Evolutionary conservation across 2,329 filamentous ascomycete genomes (phyloP).

Genomic region (Talaromyces marneffei): DNA sequence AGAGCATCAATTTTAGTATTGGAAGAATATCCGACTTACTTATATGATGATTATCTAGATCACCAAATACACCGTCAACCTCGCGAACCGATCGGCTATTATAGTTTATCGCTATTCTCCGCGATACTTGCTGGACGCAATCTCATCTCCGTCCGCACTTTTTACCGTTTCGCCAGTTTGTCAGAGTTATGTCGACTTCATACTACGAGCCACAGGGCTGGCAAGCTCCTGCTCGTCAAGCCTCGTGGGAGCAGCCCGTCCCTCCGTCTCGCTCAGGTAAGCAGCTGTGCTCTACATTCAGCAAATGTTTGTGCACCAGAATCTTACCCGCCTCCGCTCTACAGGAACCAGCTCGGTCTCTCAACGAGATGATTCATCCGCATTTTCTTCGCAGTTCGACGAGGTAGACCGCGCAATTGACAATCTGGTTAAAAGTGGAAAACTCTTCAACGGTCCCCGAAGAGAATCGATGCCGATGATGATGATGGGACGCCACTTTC

Average conservation of each 20-base stretch:
- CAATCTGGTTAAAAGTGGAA: conserved; percentile 93
- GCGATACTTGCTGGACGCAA: conserved; percentile 15
- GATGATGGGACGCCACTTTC: conserved; percentile 54
- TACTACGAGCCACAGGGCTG: conserved; percentile 65
- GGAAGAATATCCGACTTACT: neutral
- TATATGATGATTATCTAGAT: neutral
- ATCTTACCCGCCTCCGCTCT: conserved; percentile 7
- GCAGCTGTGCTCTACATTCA: conserved; percentile 17
- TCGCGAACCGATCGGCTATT: conserved; percentile 1
- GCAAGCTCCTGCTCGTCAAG: conserved; percentile 57
- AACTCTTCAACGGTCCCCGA: conserved; percentile 70
- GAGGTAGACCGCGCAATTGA: conserved; percentile 95
- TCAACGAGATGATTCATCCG: conserved; percentile 63
- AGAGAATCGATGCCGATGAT: conserved; percentile 72
- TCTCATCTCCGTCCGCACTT: neutral
- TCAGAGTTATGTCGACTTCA: conserved; percentile 47
- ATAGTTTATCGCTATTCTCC: conserved; percentile 1
- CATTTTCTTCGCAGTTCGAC: conserved; percentile 84
- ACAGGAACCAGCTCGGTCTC: conserved; percentile 71
- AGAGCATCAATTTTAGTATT: neutral
- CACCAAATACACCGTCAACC: neutral
- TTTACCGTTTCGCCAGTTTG: neutral
- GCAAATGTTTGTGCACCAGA: neutral
- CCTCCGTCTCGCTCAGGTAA: conserved; percentile 68
- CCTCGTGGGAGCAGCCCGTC: conserved; percentile 66